Percentiles rank a stretch among this genome's conserved stretches.
Evolutionary conservation across 148 eudicot genomes (phyloP).

Genomic region (Bassia scoparia): DNA sequence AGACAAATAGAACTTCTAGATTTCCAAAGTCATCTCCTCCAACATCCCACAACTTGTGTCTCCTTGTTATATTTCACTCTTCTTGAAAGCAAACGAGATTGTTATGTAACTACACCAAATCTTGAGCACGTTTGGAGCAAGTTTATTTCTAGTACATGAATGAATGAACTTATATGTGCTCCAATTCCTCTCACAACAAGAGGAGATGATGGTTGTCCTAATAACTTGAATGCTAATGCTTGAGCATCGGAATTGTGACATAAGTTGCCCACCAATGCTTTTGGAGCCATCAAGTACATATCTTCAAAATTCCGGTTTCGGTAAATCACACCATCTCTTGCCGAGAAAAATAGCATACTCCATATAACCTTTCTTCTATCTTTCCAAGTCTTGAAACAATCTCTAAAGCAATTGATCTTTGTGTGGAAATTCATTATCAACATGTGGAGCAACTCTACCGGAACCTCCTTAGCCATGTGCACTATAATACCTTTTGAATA

Average conservation of each 20-base stretch:
- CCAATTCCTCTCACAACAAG: slow-evolving; percentile 22
- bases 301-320: too few species aligned
- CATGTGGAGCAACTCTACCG: not conserved
- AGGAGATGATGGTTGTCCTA: slow-evolving; percentile 5
- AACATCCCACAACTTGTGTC: not conserved
- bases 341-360: not conserved
- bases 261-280: slow-evolving; percentile 17
- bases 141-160: slow-evolving; percentile 4
- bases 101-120: slow-evolving; percentile 5
- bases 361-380: not conserved
- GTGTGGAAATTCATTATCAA: not conserved
- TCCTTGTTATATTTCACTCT: not conserved
- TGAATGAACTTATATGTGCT: slow-evolving; percentile 14
- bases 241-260: slow-evolving; percentile 8
- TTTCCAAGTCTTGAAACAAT: not conserved
- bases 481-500: slow-evolving; percentile 13
- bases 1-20: too few species aligned
- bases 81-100: not conserved
- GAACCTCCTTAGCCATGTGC: not conserved
- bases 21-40: too few species aligned
- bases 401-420: slow-evolving; percentile 10
- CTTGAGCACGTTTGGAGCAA: not conserved
- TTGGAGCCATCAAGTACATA: not conserved
- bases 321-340: not conserved
- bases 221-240: slow-evolving; percentile 11